These are phyloP conservation scores for Halteria grandinella DNA, from an alignment of 73 alveolate genomes.

Conservation along the genomic window DNA sequence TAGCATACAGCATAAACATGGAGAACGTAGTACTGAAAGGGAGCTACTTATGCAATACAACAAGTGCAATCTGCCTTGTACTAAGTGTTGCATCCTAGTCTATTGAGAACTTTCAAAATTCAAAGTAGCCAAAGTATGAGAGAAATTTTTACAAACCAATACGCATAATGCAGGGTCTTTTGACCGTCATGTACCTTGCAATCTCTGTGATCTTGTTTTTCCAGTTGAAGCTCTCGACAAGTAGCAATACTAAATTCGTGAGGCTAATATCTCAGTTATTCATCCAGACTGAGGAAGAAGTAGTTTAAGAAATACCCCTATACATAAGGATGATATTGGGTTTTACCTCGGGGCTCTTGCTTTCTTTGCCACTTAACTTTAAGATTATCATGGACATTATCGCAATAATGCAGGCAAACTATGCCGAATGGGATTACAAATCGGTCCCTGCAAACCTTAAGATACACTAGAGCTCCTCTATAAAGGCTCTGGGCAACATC, in stretches of 20 bases:
- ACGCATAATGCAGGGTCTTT: background rate
- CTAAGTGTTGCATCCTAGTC: constrained; percentile 57
- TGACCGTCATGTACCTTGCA: background rate
- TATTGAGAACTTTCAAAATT: constrained; percentile 15
- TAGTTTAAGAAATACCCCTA: background rate
- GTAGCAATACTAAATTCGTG: background rate
- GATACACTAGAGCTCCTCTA: background rate
- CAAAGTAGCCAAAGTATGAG: background rate
- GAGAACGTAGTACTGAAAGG: constrained; percentile 63
- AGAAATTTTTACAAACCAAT: background rate
- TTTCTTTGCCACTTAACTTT: constrained; percentile 30
- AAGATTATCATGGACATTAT: constrained; percentile 14
- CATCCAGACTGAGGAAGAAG: background rate
- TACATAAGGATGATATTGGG: background rate
- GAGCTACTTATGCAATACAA: constrained; percentile 33
- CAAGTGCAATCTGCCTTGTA: constrained; percentile 51
- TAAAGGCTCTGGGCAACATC: constrained; percentile 36
- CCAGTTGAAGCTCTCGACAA: background rate
- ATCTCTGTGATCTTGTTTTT: background rate
- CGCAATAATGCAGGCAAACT: constrained; percentile 6
- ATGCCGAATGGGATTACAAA: constrained; percentile 24
- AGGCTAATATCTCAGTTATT: background rate
- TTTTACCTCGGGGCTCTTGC: constrained; percentile 5
- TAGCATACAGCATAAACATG: constrained; percentile 71
- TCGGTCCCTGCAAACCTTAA: constrained; percentile 11